Base-by-base conservation (phyloP, 345 rosid species). In the Lumnitzera littorea region DNA sequence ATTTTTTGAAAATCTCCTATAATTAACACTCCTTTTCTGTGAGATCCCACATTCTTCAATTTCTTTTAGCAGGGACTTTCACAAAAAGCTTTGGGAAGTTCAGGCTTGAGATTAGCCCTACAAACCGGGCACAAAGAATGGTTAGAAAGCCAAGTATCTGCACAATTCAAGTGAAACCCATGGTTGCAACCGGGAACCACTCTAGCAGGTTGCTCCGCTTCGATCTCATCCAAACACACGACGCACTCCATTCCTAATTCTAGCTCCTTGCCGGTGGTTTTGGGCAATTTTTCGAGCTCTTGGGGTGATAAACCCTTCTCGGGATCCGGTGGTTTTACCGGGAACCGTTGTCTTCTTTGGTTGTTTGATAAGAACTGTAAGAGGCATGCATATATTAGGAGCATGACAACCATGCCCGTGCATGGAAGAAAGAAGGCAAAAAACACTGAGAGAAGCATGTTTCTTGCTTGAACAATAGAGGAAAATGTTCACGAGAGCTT, bases 181-280 rank as follows among this genome's bases (percentile, higher is more conserved):
- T 91, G 95, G 67, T 82, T 86, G 62, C 98, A 88, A 24, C 91
- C 90, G 15, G 98, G 98, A 52, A 91, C 78, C 60, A 83, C 14
- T 31, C 96, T 72, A 12, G 82, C 87, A 47, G 74, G 65, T 56
- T 91, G 79, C 49, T 81, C 82, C 4, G 49, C 60, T 41, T 72
- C 95, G 14, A 91, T 76, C 63, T 88, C 86, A 52, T 89, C 95
- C 10, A 91, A 85, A 51, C 98, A 91, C 15, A 91, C 82, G 2
- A 96, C 86, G 50, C 98, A 91, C 58, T 88, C 98, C 7, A 65
- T 74, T 65, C 91, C 91, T 53, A 76, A 15, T 7, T 68, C 74
- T 60, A 91, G 74, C 58, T 86, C 91, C 65, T 80, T 84, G 24
- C 98, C 96, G 2, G 79, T 63, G 12, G 80, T 63, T 72, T 56